Evolutionary conservation across 192 early-diverging fungal species (phyloP).

Genomic region (Neocallimastix lanati): DNA sequence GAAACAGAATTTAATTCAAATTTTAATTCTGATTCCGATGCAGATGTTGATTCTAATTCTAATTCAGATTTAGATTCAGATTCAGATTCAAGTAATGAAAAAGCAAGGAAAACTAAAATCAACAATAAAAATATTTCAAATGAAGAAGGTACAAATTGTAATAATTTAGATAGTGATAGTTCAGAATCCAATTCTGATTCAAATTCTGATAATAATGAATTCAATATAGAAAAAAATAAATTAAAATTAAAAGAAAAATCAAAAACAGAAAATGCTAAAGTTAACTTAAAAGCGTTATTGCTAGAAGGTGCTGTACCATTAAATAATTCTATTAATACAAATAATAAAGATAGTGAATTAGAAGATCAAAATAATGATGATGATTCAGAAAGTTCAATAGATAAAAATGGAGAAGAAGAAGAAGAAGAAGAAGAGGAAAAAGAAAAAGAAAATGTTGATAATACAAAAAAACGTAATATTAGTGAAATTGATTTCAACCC

Average conservation of each 20-base stretch:
- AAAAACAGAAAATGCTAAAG: not conserved
- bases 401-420: not conserved
- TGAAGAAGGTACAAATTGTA: too few relatives aligned
- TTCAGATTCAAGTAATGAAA: too few relatives aligned
- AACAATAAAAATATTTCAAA: too few relatives aligned
- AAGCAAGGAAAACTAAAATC: too few relatives aligned
- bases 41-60: too few relatives aligned
- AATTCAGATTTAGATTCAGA: too few relatives aligned
- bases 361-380: not conserved
- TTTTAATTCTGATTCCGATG: not conserved
- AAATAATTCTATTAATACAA: not conserved
- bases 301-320: not conserved
- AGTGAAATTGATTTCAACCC: not conserved
- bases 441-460: not conserved
- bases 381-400: too few relatives aligned
- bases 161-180: too few relatives aligned
- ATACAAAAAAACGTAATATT: not conserved
- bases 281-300: not conserved
- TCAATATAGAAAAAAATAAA: too few relatives aligned
- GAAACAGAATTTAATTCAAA: not conserved
- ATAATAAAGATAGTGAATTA: too few relatives aligned
- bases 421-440: not conserved
- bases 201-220: too few relatives aligned
- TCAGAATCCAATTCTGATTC: too few relatives aligned
- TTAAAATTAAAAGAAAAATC: not conserved